Percentiles rank a stretch among this genome's conserved stretches.
Evolutionary conservation across 805 yeast species (phyloP).

Genomic region (Yamadazyma nakazawae): DNA sequence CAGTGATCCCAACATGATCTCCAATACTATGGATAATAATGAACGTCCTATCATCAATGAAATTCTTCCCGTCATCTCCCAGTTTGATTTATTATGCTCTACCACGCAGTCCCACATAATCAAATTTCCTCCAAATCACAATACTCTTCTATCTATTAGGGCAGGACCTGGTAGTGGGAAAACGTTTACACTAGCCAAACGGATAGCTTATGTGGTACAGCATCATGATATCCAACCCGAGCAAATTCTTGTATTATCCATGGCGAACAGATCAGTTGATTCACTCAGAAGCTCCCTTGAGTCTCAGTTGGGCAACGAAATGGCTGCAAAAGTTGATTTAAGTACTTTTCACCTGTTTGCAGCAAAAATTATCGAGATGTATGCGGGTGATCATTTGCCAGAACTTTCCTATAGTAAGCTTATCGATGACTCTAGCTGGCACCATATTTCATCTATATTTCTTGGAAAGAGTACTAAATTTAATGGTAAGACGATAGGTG

Average conservation of each 20-base stretch:
- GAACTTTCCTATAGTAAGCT: slow-evolving; percentile 22
- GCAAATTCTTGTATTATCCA: slow-evolving; percentile 58
- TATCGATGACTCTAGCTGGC: slow-evolving; percentile 57
- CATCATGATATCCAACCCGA: slow-evolving; percentile 41
- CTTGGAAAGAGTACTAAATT: slow-evolving; percentile 32
- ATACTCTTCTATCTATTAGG: slow-evolving; percentile 45
- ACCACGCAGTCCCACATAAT: slow-evolving; percentile 22
- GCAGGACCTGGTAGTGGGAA: slow-evolving; percentile 82
- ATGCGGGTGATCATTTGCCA: slow-evolving; percentile 19
- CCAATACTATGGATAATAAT: background rate
- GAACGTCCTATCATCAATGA: background rate
- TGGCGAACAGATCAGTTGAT: slow-evolving; percentile 68
- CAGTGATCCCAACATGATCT: background rate
- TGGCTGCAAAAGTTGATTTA: slow-evolving; percentile 36
- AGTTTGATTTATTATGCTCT: background rate
- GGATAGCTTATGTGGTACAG: slow-evolving; percentile 48
- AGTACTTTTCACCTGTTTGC: slow-evolving; percentile 67
- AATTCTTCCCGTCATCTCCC: background rate
- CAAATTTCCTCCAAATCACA: slow-evolving; percentile 33
- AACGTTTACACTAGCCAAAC: slow-evolving; percentile 54
- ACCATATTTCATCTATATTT: slow-evolving; percentile 28
- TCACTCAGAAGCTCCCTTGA: slow-evolving; percentile 36
- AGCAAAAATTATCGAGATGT: slow-evolving; percentile 43
- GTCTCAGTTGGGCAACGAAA: slow-evolving; percentile 29
- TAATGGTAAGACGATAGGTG: slow-evolving; percentile 22